A percentile compares a stretch with the other conserved stretches of the same genome.
Evolutionary conservation across 139 green algal species (phyloP).

Genomic region (Parachlorella kessleri): DNA sequence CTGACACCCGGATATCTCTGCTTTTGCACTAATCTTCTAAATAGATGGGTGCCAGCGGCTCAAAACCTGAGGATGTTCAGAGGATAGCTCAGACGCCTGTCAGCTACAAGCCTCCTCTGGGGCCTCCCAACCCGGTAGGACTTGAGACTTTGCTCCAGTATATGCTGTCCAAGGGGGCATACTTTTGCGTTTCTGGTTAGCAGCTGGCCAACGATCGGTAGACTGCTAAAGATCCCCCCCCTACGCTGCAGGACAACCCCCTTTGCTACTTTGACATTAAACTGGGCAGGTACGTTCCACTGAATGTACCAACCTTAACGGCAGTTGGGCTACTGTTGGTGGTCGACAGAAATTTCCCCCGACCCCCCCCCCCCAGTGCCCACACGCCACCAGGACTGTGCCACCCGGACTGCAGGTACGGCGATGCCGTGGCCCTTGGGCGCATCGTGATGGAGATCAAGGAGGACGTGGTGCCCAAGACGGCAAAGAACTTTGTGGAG

Average conservation of each 20-base stretch:
- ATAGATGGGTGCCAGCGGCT: constrained; percentile 41
- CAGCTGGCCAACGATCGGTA: too few species aligned
- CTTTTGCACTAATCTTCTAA: background rate
- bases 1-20: background rate
- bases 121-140: constrained; percentile 65
- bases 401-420: too few species aligned
- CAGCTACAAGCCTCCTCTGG: constrained; percentile 57
- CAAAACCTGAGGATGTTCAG: constrained; percentile 46
- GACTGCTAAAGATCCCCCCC: too few species aligned
- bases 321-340: too few species aligned
- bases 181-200: too few species aligned
- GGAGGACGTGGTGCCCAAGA: constrained; percentile 82
- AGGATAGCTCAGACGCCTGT: constrained; percentile 36
- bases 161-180: too few species aligned
- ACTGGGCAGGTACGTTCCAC: too few species aligned
- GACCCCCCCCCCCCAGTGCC: too few species aligned
- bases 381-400: too few species aligned
- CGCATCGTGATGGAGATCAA: constrained; percentile 85
- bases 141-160: too few species aligned
- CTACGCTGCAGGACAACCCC: constrained; percentile 69
- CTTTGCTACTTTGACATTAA: constrained; percentile 92
- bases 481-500: constrained; percentile 89
- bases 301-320: too few species aligned
- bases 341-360: too few species aligned
- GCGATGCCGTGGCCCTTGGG: constrained; percentile 68